phyloP scores from a whole-genome alignment of 2,329 filamentous ascomycete species.

The Fusarium foetens region DNA sequence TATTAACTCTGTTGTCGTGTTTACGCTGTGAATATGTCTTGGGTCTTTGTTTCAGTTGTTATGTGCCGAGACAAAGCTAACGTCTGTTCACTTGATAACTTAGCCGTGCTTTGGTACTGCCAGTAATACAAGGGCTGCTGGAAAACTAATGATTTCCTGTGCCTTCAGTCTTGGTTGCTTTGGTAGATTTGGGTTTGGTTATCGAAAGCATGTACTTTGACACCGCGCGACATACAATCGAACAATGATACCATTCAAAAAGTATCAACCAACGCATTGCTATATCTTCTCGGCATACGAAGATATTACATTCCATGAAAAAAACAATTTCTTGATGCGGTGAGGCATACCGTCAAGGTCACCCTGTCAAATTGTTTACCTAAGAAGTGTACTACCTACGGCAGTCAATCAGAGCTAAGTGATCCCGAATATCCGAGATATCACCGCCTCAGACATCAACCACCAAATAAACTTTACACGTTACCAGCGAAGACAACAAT shows the following conservation, averaged over 20 bases:
- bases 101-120: neutral
- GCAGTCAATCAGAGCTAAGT: neutral
- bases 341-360: neutral
- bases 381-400: slow-evolving; percentile 1
- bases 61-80: slow-evolving; percentile 4
- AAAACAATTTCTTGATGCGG: neutral
- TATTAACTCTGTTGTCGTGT: slow-evolving; percentile 2
- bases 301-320: neutral
- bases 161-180: neutral
- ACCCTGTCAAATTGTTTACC: neutral
- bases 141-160: neutral
- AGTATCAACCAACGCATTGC: neutral
- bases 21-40: neutral
- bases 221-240: no score
- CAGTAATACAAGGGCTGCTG: neutral
- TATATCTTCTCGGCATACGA: neutral
- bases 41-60: neutral
- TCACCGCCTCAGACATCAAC: slow-evolving; percentile 12
- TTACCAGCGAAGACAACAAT: neutral
- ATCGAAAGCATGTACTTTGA: neutral
- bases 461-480: slow-evolving; percentile 4
- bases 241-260: neutral
- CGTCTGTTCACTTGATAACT: neutral
- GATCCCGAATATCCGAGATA: slow-evolving; percentile 34
- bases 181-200: neutral